Percentiles rank a stretch among this genome's conserved stretches.
These are phyloP conservation scores for Brettanomyces custersianus DNA, from an alignment of 805 yeast species.

Conservation along the genomic window DNA sequence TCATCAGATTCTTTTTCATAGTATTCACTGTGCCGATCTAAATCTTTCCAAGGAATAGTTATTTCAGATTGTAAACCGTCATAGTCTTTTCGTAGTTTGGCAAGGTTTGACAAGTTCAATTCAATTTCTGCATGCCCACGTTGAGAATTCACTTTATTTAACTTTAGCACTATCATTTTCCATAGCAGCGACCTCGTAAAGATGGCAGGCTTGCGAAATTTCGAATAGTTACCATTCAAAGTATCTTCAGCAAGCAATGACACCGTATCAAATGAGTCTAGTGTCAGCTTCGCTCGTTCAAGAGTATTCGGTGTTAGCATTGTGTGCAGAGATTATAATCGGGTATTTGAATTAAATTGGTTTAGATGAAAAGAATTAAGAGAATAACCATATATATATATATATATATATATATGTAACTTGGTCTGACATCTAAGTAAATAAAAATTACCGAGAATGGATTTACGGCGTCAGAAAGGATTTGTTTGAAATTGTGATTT, in stretches of 20 bases:
- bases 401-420: background rate
- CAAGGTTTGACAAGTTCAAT: slow-evolving; percentile 10
- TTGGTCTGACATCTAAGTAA: too few species aligned
- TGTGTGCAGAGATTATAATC: background rate
- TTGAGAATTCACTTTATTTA: slow-evolving; percentile 6
- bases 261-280: slow-evolving; percentile 6
- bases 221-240: slow-evolving; percentile 5
- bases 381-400: too few species aligned
- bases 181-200: slow-evolving; percentile 15
- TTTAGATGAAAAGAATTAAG: background rate
- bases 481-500: too few species aligned
- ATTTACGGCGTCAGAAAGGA: too few species aligned
- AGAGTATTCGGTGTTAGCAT: background rate
- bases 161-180: slow-evolving; percentile 11
- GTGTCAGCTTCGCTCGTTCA: slow-evolving; percentile 1
- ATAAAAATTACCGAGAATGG: too few species aligned
- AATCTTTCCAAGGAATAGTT: slow-evolving; percentile 26
- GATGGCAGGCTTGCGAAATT: slow-evolving; percentile 3
- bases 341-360: background rate
- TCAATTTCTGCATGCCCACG: slow-evolving; percentile 4
- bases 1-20: slow-evolving; percentile 7
- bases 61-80: slow-evolving; percentile 15
- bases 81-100: slow-evolving; percentile 14
- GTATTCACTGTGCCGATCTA: slow-evolving; percentile 17
- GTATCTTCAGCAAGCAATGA: slow-evolving; percentile 5